Base-by-base conservation (phyloP, 257 asterid species). In the Fraxinus americana region DNA sequence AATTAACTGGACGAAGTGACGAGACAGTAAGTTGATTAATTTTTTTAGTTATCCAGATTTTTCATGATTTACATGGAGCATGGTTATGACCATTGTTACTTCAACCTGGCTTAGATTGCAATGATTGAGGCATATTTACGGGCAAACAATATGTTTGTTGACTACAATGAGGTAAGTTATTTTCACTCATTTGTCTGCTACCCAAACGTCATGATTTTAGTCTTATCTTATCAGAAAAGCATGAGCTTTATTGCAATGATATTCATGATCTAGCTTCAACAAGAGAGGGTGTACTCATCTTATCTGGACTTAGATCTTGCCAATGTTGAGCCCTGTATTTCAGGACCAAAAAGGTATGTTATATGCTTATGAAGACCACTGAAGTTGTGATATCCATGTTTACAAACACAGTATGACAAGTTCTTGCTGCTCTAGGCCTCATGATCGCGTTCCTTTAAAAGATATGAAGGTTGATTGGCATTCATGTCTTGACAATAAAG, bases 381-480 rank as follows among this genome's bases (percentile, higher is more conserved):
- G 57, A 48, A 13, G 19, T 43, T 48, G 57, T 48, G n/a, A 48
- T 48, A 14, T 48, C n/a, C 57, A 48, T 48, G n/a, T 48, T 48
- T 48, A 48, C 57, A 48, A 3, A 48, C 57, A 48, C 57, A 0
- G 57, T 14, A 48, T 48, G 57, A 48, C 5, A 21, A 16, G 50
- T 69, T 36, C 29, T 4, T 12, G 35, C 14, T 74, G 19, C 79
- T 48, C 23, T 52, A 86, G 90, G 84, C 90, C 88, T 17, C 87
- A 84, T 69, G 88, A 86, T 23, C 88, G 82, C 0, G 88, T 84
- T 67, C 61, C 83, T 59, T 45, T 86, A 50, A 84, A 77, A 79
- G 90, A 77, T 45, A 83, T 86, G 85, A 86, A 84, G 86, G 75
- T 70, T 79, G 90, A 86, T 66, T 86, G 90, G 90, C 85, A 81